Evolutionary conservation across 2,329 filamentous ascomycete genomes (phyloP).

Genomic region (Xylariomycetidae sp.): DNA sequence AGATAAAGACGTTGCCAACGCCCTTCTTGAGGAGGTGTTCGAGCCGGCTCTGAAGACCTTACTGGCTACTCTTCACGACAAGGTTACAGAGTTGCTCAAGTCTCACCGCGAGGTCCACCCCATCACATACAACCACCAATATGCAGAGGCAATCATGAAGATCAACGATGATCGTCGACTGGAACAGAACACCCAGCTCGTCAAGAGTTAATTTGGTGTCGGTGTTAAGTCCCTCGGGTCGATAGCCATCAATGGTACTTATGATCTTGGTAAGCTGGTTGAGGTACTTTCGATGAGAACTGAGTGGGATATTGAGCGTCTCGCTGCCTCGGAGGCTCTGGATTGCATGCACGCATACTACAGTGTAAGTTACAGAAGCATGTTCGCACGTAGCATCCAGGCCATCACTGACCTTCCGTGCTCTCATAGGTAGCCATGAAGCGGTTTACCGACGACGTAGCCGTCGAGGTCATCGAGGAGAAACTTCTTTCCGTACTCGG

Average conservation of each 20-base stretch:
- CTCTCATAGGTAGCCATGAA: conserved; percentile 38
- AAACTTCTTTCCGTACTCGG: conserved; percentile 31
- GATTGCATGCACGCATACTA: conserved; percentile 33
- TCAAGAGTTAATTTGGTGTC: conserved; percentile 24
- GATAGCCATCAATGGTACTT: neutral
- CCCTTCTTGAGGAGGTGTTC: conserved; percentile 33
- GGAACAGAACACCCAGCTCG: conserved; percentile 10
- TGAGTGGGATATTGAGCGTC: conserved; percentile 20
- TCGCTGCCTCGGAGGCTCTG: conserved; percentile 27
- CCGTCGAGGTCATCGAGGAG: conserved; percentile 37
- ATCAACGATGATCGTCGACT: conserved; percentile 9
- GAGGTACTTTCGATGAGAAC: conserved; percentile 8
- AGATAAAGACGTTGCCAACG: conserved; percentile 32
- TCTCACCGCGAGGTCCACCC: conserved; percentile 41
- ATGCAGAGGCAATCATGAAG: conserved; percentile 29
- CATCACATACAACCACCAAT: conserved; percentile 49
- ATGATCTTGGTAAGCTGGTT: conserved; percentile 15
- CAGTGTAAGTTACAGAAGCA: conserved; percentile 26
- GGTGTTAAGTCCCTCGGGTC: too few relatives aligned
- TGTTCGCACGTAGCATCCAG: too few relatives aligned
- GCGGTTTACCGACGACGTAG: conserved; percentile 38
- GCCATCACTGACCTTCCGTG: too few relatives aligned
- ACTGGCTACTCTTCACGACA: conserved; percentile 29
- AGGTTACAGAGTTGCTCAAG: conserved; percentile 39
- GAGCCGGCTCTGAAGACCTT: conserved; percentile 33